phyloP scores from a whole-genome alignment of 441 rosid species.

The Sinapis alba region DNA sequence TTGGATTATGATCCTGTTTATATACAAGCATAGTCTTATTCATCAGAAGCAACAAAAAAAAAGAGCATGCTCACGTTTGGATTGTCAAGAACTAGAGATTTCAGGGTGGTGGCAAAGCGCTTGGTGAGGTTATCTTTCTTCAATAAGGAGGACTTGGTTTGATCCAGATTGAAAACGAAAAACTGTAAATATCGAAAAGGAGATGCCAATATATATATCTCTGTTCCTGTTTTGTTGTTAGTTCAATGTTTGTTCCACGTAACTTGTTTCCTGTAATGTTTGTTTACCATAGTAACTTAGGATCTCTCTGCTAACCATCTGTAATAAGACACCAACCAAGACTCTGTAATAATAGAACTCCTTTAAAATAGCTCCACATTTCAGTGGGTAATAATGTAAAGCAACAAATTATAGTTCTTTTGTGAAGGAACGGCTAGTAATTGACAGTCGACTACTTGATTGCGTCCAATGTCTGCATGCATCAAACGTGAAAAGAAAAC shows the following conservation, averaged over 20 bases:
- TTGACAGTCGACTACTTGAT: too few relatives aligned
- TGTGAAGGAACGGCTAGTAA: too few relatives aligned
- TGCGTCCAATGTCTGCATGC: conserved; percentile 83
- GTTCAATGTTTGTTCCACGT: neutral
- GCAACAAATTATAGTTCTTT: too few relatives aligned
- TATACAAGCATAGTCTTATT: conserved; percentile 23
- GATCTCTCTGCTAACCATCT: conserved; percentile 1
- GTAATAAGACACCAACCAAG: conserved; percentile 26
- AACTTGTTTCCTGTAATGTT: conserved; percentile 16
- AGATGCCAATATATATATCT: conserved; percentile 11
- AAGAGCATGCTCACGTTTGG: conserved; percentile 14
- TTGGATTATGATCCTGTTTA: neutral
- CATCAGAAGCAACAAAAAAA: neutral
- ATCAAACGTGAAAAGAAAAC: too few relatives aligned
- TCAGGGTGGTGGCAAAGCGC: conserved; percentile 23
- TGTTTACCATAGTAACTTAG: neutral
- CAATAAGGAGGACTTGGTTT: conserved; percentile 21
- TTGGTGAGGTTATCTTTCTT: conserved; percentile 8
- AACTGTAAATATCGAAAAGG: conserved; percentile 29
- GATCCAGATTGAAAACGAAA: conserved; percentile 25
- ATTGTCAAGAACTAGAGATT: conserved; percentile 26
- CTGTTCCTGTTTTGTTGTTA: neutral
- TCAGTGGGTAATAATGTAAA: too few relatives aligned
- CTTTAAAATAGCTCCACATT: too few relatives aligned
- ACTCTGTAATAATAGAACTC: conserved; percentile 21